phyloP scores from a whole-genome alignment of 306 rosid genomes.

The Trichosanthes truncata region DNA sequence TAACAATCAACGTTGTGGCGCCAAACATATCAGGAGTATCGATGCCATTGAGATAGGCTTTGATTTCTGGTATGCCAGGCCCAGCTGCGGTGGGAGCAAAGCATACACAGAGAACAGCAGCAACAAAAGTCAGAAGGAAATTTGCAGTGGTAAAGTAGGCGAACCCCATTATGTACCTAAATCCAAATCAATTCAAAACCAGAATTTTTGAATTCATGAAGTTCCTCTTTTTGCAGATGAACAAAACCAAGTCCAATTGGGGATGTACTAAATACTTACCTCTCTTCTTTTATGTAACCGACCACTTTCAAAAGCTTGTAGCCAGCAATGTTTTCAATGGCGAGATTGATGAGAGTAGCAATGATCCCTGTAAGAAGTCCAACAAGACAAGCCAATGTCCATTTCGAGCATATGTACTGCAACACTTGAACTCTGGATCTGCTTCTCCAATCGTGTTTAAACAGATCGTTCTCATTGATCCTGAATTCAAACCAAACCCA shows the following conservation, averaged over 20 bases:
- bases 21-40: constrained; percentile 91
- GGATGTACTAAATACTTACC: constrained; percentile 18
- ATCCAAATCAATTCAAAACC: neutral
- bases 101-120: constrained; percentile 64
- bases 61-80: constrained; percentile 90
- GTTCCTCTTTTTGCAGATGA: neutral
- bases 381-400: constrained; percentile 66
- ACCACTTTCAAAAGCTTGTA: constrained; percentile 64
- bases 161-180: constrained; percentile 61
- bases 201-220: neutral
- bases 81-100: constrained; percentile 94
- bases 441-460: constrained; percentile 90
- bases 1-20: constrained; percentile 56
- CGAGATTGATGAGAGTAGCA: constrained; percentile 80
- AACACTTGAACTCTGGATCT: constrained; percentile 65
- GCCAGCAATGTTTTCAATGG: constrained; percentile 81
- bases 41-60: constrained; percentile 87
- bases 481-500: constrained; percentile 32
- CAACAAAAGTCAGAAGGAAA: constrained; percentile 49
- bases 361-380: constrained; percentile 78
- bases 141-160: constrained; percentile 38
- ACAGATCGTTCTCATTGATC: constrained; percentile 81
- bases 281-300: constrained; percentile 29
- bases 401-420: constrained; percentile 64
- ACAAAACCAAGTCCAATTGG: neutral